Percentiles rank a stretch among this genome's conserved stretches.
Conservation (phyloP, 257 asterid genomes). For the Salvia rosmarinus region DNA sequence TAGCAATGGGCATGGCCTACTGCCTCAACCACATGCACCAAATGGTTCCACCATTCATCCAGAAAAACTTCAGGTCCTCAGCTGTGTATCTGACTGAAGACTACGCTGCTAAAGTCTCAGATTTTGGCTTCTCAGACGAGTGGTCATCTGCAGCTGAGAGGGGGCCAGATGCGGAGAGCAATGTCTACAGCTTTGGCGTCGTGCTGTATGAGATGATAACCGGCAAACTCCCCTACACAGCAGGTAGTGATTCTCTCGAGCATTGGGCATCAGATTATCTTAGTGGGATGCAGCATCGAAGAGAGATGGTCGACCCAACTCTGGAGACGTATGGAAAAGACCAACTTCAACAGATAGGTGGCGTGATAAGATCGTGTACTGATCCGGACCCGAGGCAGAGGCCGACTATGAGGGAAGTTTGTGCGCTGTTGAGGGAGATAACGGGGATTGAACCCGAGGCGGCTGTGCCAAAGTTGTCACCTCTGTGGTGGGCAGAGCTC, state of each 20-base stretch:
- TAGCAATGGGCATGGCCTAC: slow-evolving; percentile 87
- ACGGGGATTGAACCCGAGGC: slow-evolving; percentile 70
- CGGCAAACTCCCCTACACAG: slow-evolving; percentile 68
- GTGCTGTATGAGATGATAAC: slow-evolving; percentile 70
- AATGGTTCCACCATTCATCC: slow-evolving; percentile 63
- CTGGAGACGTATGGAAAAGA: slow-evolving; percentile 49
- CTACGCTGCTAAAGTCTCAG: slow-evolving; percentile 83
- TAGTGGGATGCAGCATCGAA: slow-evolving; percentile 38
- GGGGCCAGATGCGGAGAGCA: slow-evolving; percentile 42
- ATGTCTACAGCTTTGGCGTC: slow-evolving; percentile 78
- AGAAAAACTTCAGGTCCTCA: slow-evolving; percentile 65
- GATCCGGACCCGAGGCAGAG: slow-evolving; percentile 52
- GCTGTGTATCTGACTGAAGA: slow-evolving; percentile 75
- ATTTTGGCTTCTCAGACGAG: slow-evolving; percentile 52
- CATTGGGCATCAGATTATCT: slow-evolving; percentile 80
- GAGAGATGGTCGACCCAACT: slow-evolving; percentile 64
- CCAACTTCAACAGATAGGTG: slow-evolving; percentile 56
- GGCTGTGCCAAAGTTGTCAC: slow-evolving; percentile 68
- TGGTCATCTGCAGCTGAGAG: slow-evolving; percentile 33
- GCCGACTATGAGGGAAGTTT: slow-evolving; percentile 57
- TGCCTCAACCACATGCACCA: slow-evolving; percentile 87
- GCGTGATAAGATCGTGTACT: slow-evolving; percentile 56
- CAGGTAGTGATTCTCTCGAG: slow-evolving; percentile 48
- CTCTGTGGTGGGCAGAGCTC: slow-evolving; percentile 97
- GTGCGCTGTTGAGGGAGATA: slow-evolving; percentile 59